Evolutionary conservation across 2,329 filamentous ascomycete genomes (phyloP).

Genomic region (Pseudopyrenochaeta lycopersici): DNA sequence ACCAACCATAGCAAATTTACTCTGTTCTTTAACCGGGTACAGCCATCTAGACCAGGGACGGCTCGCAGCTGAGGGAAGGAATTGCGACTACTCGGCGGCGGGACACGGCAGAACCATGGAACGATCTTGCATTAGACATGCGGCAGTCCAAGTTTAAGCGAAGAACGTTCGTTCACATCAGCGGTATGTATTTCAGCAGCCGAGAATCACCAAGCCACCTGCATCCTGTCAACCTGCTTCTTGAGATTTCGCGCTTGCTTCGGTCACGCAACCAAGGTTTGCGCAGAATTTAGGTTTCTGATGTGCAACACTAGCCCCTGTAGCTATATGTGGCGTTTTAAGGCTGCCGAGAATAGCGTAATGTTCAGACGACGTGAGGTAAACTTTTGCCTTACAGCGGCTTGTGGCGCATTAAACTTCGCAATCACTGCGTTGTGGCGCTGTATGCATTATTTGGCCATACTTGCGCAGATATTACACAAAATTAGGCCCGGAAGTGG

Average conservation of each 20-base stretch:
- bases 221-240: too few species aligned
- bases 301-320: not conserved
- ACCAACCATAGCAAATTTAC: not conserved
- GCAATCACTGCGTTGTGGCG: not conserved
- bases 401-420: constrained; percentile 6
- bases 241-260: not conserved
- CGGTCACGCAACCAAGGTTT: not conserved
- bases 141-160: too few species aligned
- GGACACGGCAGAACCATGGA: not conserved
- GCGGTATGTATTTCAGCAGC: too few species aligned
- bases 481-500: not conserved
- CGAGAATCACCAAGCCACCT: too few species aligned
- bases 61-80: not conserved
- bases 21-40: not conserved
- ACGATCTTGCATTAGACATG: not conserved
- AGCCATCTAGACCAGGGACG: not conserved
- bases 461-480: not conserved
- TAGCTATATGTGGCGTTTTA: constrained; percentile 1
- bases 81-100: not conserved
- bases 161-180: too few species aligned
- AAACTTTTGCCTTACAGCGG: not conserved
- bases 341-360: constrained; percentile 2
- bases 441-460: not conserved
- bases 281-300: not conserved
- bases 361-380: not conserved